Evolutionary conservation across 1,284 basidiomycete species (phyloP).

Genomic region (Trichosporon ovoides): DNA sequence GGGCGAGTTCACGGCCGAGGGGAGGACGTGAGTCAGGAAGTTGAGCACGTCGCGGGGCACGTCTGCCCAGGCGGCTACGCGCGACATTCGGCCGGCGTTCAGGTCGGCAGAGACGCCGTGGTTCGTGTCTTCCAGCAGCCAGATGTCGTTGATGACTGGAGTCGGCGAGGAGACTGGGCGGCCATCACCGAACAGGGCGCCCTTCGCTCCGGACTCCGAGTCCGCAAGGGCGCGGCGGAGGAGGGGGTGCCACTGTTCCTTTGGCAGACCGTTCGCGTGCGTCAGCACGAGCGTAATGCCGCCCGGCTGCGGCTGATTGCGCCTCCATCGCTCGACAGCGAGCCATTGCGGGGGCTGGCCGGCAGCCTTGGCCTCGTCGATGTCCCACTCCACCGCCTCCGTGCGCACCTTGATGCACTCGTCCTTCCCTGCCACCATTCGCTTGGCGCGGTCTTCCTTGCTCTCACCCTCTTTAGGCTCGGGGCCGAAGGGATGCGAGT

Average conservation of each 20-base stretch:
- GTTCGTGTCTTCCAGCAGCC: slow-evolving; percentile 69
- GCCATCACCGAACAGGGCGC: slow-evolving; percentile 7
- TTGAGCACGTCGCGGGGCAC: slow-evolving; percentile 41
- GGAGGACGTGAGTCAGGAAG: slow-evolving; percentile 52
- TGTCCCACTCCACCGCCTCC: slow-evolving; percentile 12
- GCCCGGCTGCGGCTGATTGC: slow-evolving; percentile 19
- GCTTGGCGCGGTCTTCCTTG: slow-evolving; percentile 36
- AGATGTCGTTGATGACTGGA: slow-evolving; percentile 64
- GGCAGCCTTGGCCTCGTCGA: slow-evolving; percentile 16
- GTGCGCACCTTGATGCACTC: background rate
- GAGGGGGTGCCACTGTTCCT: slow-evolving; percentile 66
- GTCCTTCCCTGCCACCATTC: slow-evolving; percentile 13
- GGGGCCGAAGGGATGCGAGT: slow-evolving; percentile 20
- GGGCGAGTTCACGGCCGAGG: background rate
- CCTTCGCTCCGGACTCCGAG: background rate
- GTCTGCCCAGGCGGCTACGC: slow-evolving; percentile 40
- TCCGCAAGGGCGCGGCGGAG: slow-evolving; percentile 51
- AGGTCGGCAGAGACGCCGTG: slow-evolving; percentile 69
- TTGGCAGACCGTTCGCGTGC: slow-evolving; percentile 77
- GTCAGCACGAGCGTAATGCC: slow-evolving; percentile 65
- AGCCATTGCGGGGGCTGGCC: slow-evolving; percentile 47
- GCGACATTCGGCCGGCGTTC: slow-evolving; percentile 56
- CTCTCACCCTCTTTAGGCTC: slow-evolving; percentile 13
- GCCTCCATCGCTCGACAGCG: slow-evolving; percentile 24
- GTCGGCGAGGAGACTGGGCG: background rate